Percentiles rank a stretch among this genome's conserved stretches.
These are phyloP conservation scores for Lactarius sp. DNA, from an alignment of 768 basidiomycete genomes.

Conservation along the genomic window DNA sequence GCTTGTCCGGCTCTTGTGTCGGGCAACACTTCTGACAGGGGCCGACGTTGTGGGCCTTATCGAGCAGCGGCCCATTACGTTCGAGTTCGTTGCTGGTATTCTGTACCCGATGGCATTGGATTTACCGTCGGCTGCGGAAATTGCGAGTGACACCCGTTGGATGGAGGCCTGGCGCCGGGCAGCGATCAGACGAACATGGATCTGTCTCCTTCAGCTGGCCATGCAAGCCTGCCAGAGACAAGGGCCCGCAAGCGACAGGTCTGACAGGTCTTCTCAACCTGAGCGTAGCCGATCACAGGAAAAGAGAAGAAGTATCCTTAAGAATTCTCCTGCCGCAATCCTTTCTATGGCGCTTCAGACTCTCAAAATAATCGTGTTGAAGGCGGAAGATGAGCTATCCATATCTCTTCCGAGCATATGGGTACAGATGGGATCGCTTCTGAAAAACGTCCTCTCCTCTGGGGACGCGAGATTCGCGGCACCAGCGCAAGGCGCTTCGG, in stretches of 20 bases:
- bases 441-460: conserved; percentile 47
- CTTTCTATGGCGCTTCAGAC: conserved; percentile 55
- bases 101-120: conserved; percentile 56
- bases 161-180: conserved; percentile 45
- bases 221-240: conserved; percentile 47
- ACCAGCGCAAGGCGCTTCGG: conserved; percentile 39
- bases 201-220: conserved; percentile 54
- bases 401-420: conserved; percentile 53
- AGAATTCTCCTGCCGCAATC: conserved; percentile 30
- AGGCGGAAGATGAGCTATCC: conserved; percentile 58
- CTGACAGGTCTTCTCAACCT: conserved; percentile 24
- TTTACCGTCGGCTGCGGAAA: conserved; percentile 47
- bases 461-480: conserved; percentile 62
- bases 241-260: conserved; percentile 30
- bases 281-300: conserved; percentile 49
- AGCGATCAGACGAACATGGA: conserved; percentile 48
- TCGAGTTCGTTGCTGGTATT: conserved; percentile 58
- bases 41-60: conserved; percentile 52
- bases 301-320: conserved; percentile 30
- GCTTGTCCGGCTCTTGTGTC: conserved; percentile 34
- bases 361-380: conserved; percentile 60
- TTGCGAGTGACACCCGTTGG: conserved; percentile 39
- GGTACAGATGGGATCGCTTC: conserved; percentile 52
- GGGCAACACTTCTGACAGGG: conserved; percentile 43
- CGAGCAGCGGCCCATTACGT: conserved; percentile 49